phyloP scores from a whole-genome alignment of 1,284 basidiomycete genomes.

The Puccinia hordei region DNA sequence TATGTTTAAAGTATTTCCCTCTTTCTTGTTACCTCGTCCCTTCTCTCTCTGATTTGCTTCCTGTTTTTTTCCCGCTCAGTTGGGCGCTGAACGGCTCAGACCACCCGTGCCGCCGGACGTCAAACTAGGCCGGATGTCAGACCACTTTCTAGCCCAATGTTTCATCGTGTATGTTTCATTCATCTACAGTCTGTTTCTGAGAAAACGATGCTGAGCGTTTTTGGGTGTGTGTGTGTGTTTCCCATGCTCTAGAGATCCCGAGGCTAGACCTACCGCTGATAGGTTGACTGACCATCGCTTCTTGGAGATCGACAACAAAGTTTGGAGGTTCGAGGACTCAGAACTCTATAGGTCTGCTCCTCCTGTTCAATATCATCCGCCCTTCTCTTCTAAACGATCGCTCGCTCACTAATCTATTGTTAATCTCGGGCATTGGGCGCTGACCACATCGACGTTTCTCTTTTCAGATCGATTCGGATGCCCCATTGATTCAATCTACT shows the following conservation, averaged over 20 bases:
- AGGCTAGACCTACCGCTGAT: conserved; percentile 77
- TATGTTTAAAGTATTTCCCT: conserved; percentile 76
- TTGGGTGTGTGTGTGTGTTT: neutral
- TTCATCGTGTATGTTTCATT: conserved; percentile 74
- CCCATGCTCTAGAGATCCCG: conserved; percentile 69
- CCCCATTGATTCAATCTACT: too few species aligned
- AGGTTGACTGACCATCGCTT: conserved; percentile 83
- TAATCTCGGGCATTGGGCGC: too few species aligned
- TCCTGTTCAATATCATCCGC: neutral
- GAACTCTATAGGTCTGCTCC: conserved; percentile 53
- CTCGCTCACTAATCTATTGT: neutral
- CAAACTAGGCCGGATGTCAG: conserved; percentile 71
- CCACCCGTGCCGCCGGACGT: conserved; percentile 88
- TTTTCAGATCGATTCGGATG: conserved; percentile 4
- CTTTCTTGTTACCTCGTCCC: conserved; percentile 56
- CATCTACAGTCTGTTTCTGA: conserved; percentile 9
- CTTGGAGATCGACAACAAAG: conserved; percentile 68
- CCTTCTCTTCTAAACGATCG: neutral
- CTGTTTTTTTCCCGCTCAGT: conserved; percentile 62
- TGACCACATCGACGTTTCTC: neutral
- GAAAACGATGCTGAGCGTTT: neutral
- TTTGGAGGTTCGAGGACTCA: conserved; percentile 68
- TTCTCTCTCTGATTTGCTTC: conserved; percentile 78
- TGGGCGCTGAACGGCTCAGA: conserved; percentile 76
- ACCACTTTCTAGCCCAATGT: conserved; percentile 85